phyloP scores from a whole-genome alignment of 2,329 filamentous ascomycete species.

The Xylaria sp. region DNA sequence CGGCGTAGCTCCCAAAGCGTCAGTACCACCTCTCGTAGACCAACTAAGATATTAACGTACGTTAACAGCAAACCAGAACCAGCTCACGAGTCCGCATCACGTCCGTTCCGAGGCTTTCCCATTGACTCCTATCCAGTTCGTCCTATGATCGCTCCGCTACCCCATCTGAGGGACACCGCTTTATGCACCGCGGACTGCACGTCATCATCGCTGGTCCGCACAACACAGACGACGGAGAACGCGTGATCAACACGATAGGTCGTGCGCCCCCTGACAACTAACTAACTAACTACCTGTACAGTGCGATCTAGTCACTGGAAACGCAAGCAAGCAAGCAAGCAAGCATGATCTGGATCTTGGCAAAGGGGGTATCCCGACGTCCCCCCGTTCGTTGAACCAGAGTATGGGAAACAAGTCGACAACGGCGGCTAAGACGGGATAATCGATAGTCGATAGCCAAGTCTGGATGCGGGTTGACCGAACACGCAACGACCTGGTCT shows the following conservation, averaged over 20 bases:
- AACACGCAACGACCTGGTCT: slow-evolving; percentile 3
- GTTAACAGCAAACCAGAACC: background rate
- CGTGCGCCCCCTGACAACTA: background rate
- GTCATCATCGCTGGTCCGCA: background rate
- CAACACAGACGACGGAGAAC: background rate
- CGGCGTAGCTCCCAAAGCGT: background rate
- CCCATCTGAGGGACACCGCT: background rate
- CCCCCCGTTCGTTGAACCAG: background rate
- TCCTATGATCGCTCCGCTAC: background rate
- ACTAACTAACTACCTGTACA: background rate
- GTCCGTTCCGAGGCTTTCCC: background rate
- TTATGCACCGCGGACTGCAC: background rate
- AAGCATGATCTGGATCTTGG: background rate
- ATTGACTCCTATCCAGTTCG: background rate
- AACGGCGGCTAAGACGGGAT: background rate
- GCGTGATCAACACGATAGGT: background rate
- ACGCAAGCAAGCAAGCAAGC: background rate
- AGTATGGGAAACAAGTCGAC: background rate
- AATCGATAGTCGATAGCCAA: background rate
- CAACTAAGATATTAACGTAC: background rate
- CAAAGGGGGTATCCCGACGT: background rate
- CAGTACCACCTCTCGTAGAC: background rate
- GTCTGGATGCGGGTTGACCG: background rate
- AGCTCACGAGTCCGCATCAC: background rate
- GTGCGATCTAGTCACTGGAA: background rate